These are phyloP conservation scores for Naganishia onofrii DNA, from an alignment of 768 basidiomycete species.

Conservation along the genomic window DNA sequence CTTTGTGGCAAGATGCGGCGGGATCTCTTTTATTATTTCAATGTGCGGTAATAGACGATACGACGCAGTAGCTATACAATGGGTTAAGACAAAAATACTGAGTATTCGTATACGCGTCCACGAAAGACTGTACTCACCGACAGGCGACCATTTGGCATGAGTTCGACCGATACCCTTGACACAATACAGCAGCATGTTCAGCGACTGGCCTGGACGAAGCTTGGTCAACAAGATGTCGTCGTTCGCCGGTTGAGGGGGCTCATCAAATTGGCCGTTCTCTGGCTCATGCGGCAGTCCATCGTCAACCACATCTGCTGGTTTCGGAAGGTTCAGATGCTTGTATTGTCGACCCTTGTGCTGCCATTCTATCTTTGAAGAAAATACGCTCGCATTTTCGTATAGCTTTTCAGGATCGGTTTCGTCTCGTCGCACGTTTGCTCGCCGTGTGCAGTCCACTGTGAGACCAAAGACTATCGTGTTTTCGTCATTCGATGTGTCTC, in stretches of 20 bases:
- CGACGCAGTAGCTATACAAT: slow-evolving; percentile 75
- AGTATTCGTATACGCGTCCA: neutral
- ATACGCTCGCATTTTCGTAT: slow-evolving; percentile 63
- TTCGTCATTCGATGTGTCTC: slow-evolving; percentile 73
- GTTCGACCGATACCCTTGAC: slow-evolving; percentile 89
- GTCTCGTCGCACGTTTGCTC: slow-evolving; percentile 56
- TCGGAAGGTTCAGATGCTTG: slow-evolving; percentile 56
- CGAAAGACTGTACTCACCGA: slow-evolving; percentile 60
- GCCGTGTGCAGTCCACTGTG: slow-evolving; percentile 65
- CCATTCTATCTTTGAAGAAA: slow-evolving; percentile 61
- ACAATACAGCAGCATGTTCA: slow-evolving; percentile 83
- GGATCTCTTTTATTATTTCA: slow-evolving; percentile 68
- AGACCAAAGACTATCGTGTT: slow-evolving; percentile 89
- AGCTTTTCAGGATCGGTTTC: slow-evolving; percentile 63
- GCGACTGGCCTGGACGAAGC: slow-evolving; percentile 80
- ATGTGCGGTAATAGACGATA: slow-evolving; percentile 89
- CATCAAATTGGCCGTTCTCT: slow-evolving; percentile 39
- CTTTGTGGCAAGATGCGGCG: slow-evolving; percentile 70
- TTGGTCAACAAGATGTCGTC: slow-evolving; percentile 85
- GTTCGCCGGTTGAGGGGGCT: slow-evolving; percentile 67
- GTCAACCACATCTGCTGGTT: slow-evolving; percentile 34
- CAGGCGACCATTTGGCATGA: slow-evolving; percentile 94
- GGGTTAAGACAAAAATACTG: neutral
- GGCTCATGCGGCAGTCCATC: slow-evolving; percentile 18
- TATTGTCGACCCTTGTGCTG: slow-evolving; percentile 76